Conservation (phyloP, 805 yeast species). For the Ogataea neopini region DNA sequence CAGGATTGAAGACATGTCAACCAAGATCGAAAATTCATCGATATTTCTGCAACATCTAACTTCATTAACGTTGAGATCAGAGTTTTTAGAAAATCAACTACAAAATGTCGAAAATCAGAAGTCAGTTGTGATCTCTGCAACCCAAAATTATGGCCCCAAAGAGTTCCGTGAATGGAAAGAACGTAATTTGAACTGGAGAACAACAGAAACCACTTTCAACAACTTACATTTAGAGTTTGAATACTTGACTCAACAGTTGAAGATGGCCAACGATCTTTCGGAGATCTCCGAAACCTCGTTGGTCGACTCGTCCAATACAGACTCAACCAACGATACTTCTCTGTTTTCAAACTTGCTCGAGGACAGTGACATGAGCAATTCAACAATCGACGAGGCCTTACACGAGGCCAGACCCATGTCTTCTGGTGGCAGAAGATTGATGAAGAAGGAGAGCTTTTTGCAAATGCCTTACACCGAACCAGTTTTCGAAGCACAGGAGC, state of each 20-base stretch:
- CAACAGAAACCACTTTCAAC: constrained; percentile 47
- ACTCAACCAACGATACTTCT: too few species aligned
- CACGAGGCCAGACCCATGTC: constrained; percentile 3
- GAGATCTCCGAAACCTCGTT: too few species aligned
- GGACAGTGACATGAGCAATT: constrained; percentile 12
- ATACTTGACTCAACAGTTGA: constrained; percentile 34
- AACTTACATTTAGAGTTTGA: constrained; percentile 43
- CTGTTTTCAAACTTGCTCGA: constrained; percentile 16
- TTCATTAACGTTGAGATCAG: constrained; percentile 34
- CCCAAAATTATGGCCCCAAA: constrained; percentile 21
- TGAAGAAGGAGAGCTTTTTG: constrained; percentile 35
- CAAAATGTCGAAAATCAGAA: constrained; percentile 28
- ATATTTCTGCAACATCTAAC: constrained; percentile 34
- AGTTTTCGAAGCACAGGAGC: neutral
- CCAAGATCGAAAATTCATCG: constrained; percentile 28
- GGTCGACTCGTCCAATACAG: too few species aligned
- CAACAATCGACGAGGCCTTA: constrained; percentile 10
- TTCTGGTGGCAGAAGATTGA: constrained; percentile 15
- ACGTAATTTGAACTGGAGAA: constrained; percentile 44
- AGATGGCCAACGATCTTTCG: constrained; percentile 10
- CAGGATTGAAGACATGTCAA: constrained; percentile 24
- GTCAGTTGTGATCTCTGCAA: constrained; percentile 16
- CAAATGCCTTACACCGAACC: constrained; percentile 14
- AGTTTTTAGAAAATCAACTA: constrained; percentile 37
- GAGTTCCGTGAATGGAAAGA: constrained; percentile 31